Evolutionary conservation across 176 grass and related monocot species (phyloP).

Genomic region (Luzula sylvatica): DNA sequence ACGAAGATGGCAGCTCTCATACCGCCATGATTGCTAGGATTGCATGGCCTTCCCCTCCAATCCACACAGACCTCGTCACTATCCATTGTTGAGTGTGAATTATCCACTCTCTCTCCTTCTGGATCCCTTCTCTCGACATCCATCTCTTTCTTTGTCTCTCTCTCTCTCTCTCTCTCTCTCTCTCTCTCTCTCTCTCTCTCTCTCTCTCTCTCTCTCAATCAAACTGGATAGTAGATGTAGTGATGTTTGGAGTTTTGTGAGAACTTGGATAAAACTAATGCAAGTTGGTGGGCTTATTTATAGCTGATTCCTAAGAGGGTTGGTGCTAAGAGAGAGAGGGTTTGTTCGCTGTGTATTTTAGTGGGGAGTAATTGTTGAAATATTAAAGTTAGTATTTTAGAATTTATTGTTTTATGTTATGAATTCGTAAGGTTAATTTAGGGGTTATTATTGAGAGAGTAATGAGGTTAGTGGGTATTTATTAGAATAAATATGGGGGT

Average conservation of each 20-base stretch:
- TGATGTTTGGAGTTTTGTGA: not conserved
- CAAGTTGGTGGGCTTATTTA: conserved; percentile 33
- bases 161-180: conserved; percentile 22
- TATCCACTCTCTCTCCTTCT: conserved; percentile 5
- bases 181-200: not conserved
- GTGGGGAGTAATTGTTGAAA: conserved; percentile 4
- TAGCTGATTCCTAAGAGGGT: conserved; percentile 16
- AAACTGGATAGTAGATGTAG: not conserved
- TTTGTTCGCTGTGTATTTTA: conserved; percentile 3
- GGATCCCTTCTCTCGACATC: no score
- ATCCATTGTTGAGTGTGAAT: conserved; percentile 13
- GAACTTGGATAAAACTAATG: conserved; percentile 23
- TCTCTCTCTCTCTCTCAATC: no score
- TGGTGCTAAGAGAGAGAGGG: conserved; percentile 15
- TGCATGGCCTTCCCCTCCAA: conserved; percentile 70
- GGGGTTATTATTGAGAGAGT: no score
- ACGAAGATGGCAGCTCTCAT: conserved; percentile 92
- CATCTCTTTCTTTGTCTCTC: no score
- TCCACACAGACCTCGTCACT: conserved; percentile 40
- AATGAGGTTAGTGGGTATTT: no score
- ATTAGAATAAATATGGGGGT: no score
- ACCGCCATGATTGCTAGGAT: conserved; percentile 46
- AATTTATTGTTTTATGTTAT: no score
- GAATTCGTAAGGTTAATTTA: no score
- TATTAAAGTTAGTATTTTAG: no score